These are phyloP conservation scores for Suillus discolor DNA, from an alignment of 768 basidiomycete genomes.

Conservation along the genomic window DNA sequence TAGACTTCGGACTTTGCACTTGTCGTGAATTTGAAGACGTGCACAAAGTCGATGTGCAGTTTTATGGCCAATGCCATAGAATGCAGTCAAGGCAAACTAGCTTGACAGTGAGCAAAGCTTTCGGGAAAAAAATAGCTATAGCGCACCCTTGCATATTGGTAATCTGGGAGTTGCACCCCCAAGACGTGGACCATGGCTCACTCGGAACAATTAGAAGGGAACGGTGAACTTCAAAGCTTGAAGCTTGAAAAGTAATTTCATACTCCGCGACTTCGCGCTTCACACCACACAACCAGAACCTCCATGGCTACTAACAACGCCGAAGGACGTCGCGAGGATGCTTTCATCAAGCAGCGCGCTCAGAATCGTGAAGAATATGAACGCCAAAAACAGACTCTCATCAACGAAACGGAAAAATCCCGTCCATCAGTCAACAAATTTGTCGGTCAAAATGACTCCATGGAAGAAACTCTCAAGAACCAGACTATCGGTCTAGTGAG, in stretches of 20 bases:
- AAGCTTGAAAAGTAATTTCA: conserved; percentile 16
- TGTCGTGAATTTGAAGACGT: conserved; percentile 89
- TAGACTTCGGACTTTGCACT: conserved; percentile 77
- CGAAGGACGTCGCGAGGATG: conserved; percentile 86
- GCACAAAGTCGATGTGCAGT: conserved; percentile 85
- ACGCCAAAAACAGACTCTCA: conserved; percentile 77
- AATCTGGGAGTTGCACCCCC: conserved; percentile 80
- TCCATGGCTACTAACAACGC: conserved; percentile 75
- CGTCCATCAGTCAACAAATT: conserved; percentile 88
- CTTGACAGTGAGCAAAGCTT: conserved; percentile 2
- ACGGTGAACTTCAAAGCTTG: conserved; percentile 11
- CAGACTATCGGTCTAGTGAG: conserved; percentile 90
- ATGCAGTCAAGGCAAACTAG: conserved; percentile 87
- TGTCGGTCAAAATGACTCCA: conserved; percentile 90
- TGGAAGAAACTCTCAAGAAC: conserved; percentile 92
- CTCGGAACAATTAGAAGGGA: not conserved
- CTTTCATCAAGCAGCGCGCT: conserved; percentile 79
- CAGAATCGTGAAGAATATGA: conserved; percentile 82
- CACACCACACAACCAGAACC: conserved; percentile 16
- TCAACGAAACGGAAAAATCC: conserved; percentile 90
- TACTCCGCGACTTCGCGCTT: conserved; percentile 26
- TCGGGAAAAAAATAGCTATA: not conserved
- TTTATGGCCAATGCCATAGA: conserved; percentile 84
- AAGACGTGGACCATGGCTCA: conserved; percentile 82
- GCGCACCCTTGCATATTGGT: conserved; percentile 73